Conservation (phyloP, 2,329 filamentous ascomycete species). For the Scedosporium minutisporum region DNA sequence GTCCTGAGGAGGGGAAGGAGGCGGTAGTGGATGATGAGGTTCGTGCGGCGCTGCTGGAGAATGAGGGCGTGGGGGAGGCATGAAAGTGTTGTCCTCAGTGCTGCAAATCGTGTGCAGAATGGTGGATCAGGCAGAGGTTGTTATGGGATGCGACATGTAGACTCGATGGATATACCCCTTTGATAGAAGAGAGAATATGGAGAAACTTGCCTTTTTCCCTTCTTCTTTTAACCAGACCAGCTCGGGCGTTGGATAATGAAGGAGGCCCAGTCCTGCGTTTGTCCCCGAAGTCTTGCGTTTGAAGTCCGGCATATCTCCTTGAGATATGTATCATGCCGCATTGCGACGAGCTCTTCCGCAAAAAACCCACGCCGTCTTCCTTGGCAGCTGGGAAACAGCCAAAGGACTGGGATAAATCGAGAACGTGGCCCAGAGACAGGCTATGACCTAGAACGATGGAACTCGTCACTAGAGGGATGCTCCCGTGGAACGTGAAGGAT, state of each 20-base stretch:
- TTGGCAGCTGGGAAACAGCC: neutral
- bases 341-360: too few relatives aligned
- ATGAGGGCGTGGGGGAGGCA: conserved; percentile 22
- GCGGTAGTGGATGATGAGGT: conserved; percentile 20
- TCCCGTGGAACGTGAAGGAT: too few relatives aligned
- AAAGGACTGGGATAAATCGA: neutral
- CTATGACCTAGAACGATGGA: too few relatives aligned
- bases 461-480: too few relatives aligned
- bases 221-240: neutral
- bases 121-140: neutral
- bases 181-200: neutral
- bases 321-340: too few relatives aligned
- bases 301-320: too few relatives aligned
- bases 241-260: too few relatives aligned
- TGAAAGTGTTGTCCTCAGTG: conserved; percentile 5
- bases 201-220: neutral
- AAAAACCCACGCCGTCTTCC: too few relatives aligned
- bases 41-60: conserved; percentile 16
- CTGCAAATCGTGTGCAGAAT: neutral
- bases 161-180: neutral
- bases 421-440: too few relatives aligned
- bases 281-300: too few relatives aligned
- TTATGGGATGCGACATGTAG: neutral
- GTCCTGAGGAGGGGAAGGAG: conserved; percentile 45
- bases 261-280: too few relatives aligned